Evolutionary conservation across 495 filamentous ascomycete genomes (phyloP), one percentile per base, ranked within the genome.

Genomic region (Aspergillus steynii): DNA sequence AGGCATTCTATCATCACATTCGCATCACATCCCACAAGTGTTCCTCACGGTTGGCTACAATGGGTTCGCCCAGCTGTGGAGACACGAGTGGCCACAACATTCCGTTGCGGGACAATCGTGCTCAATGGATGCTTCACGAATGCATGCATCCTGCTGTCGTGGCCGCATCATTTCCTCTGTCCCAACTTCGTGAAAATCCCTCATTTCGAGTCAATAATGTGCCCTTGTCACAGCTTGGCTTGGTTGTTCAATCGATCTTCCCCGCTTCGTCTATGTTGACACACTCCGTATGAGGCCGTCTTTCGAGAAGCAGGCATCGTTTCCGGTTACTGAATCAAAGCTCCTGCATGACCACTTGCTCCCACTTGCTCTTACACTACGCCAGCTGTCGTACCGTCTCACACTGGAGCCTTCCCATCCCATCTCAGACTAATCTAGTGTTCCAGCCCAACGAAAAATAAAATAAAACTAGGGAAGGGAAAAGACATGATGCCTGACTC

Each of bases 361-460:
- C 60, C 67, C 68, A 67, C 61, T 68, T 65, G 61, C 66, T 74
- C 60, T 67, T 57, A 61, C 54, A 59, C 67, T 61, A 62, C 73
- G 73, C 77, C 73, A 79, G 72, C 69, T 77, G 76, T 74, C 76
- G 71, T 65, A 61, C 62, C 58, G 65, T 74, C 72, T 73, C 71
- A 72, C 66, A 73, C 61, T 70, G 66, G 67, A 69, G 67, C 63
- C 61, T 65, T 66, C 61, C 59, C 37, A 42, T 60, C 56, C 20
- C 47, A 49, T 56, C 29, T 45, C 63, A 64, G 69, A 68, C 66
- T 68, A 64, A 71, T 67, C 65, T 67, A 68, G 62, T 59, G 64
- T 61, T 55, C 60, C 58, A 70, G 63, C 64, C 67, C 32, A 56
- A 57, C 49, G 45, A 49, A 47, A 31, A 71, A 63, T 63, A 55